Evolutionary conservation across 139 green algal genomes (phyloP).

Genomic region (Mesostigma viride): DNA sequence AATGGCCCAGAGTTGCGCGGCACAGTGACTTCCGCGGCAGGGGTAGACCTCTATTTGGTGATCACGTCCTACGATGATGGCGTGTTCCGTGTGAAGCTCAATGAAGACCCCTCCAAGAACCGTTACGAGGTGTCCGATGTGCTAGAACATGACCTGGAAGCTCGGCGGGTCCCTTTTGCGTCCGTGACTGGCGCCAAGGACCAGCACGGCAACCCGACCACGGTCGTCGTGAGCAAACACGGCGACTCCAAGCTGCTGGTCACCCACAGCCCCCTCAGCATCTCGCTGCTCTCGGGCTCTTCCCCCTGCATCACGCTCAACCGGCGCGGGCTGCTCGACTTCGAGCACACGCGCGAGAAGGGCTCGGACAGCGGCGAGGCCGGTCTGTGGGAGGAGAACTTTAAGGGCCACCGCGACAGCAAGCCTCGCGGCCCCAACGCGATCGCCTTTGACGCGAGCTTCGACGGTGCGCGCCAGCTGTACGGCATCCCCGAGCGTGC

Average conservation of each 20-base stretch:
- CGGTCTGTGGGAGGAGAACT: conserved; percentile 83
- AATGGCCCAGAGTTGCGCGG: neutral
- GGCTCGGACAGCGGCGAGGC: conserved; percentile 58
- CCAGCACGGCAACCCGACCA: neutral
- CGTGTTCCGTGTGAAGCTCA: conserved; percentile 62
- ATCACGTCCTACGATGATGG: conserved; percentile 48
- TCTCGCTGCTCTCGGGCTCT: conserved; percentile 41
- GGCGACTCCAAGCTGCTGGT: conserved; percentile 37
- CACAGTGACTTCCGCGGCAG: conserved; percentile 11
- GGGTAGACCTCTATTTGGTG: conserved; percentile 41
- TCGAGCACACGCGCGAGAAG: conserved; percentile 70
- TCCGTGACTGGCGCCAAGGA: too few relatives aligned
- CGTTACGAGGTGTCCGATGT: conserved; percentile 69
- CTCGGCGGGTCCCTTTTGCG: neutral
- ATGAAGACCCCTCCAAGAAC: conserved; percentile 42
- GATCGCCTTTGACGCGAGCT: conserved; percentile 80
- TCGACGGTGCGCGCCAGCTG: conserved; percentile 62
- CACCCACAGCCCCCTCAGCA: conserved; percentile 44
- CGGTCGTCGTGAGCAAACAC: conserved; percentile 7
- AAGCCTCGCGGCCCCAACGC: conserved; percentile 67
- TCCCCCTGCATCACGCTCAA: conserved; percentile 58
- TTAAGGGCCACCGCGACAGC: conserved; percentile 53
- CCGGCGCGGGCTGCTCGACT: conserved; percentile 57
- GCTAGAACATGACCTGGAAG: conserved; percentile 36
- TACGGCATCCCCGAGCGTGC: conserved; percentile 92